Percentiles rank a stretch among this genome's conserved stretches.
Conservation (phyloP, 1,284 basidiomycete species). For the Boletus subluridellus region DNA sequence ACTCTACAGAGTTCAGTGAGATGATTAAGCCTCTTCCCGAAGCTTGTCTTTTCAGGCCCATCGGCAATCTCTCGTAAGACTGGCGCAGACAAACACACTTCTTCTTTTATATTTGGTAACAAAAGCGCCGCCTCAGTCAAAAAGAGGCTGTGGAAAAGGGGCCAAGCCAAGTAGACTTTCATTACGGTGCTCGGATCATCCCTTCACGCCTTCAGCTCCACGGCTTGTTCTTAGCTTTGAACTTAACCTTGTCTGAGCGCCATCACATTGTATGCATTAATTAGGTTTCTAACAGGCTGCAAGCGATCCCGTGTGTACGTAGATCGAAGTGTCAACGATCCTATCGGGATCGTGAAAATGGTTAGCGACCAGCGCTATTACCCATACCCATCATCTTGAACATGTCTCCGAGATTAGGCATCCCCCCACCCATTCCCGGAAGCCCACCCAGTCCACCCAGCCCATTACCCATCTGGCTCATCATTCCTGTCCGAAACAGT, state of each 20-base stretch:
- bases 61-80: slow-evolving; percentile 62
- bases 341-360: slow-evolving; percentile 4
- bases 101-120: slow-evolving; percentile 73
- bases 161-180: slow-evolving; percentile 31
- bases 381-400: slow-evolving; percentile 86
- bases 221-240: slow-evolving; percentile 10
- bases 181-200: slow-evolving; percentile 23
- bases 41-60: slow-evolving; percentile 65
- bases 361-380: slow-evolving; percentile 37
- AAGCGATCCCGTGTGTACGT: slow-evolving; percentile 20
- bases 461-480: slow-evolving; percentile 78
- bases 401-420: slow-evolving; percentile 71
- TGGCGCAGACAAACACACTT: slow-evolving; percentile 77
- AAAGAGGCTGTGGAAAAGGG: slow-evolving; percentile 63
- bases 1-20: slow-evolving; percentile 8
- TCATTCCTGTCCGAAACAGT: slow-evolving; percentile 57
- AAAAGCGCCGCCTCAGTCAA: slow-evolving; percentile 64
- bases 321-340: slow-evolving; percentile 12
- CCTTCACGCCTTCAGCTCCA: slow-evolving; percentile 12
- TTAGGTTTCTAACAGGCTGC: slow-evolving; percentile 14
- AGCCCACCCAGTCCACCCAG: slow-evolving; percentile 53
- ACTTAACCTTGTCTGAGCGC: slow-evolving; percentile 31
- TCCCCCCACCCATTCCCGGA: slow-evolving; percentile 43
- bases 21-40: slow-evolving; percentile 16
- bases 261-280: slow-evolving; percentile 16